Percentiles rank a stretch among this genome's conserved stretches.
phyloP scores from a whole-genome alignment of 2,329 filamentous ascomycete species.

The Cadophora luteo-olivacea region DNA sequence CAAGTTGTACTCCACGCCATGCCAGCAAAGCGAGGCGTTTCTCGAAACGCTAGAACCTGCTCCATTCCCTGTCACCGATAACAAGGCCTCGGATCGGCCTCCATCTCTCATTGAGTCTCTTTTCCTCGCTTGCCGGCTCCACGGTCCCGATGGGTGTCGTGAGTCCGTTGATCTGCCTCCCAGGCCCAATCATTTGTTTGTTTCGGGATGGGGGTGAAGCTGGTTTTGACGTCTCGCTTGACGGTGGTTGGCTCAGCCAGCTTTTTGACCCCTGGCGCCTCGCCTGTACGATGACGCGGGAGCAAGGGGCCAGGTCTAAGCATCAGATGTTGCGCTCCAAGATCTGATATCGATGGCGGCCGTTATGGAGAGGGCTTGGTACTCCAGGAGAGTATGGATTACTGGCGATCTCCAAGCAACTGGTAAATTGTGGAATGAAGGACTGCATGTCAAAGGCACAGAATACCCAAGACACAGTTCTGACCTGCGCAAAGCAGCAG shows the following conservation, averaged over 20 bases:
- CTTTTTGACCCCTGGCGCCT: constrained; percentile 25
- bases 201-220: constrained; percentile 19
- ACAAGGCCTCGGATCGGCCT: neutral
- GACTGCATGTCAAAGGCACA: neutral
- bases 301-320: constrained; percentile 1
- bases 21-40: constrained; percentile 15
- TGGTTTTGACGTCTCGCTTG: constrained; percentile 10
- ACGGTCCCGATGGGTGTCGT: constrained; percentile 5
- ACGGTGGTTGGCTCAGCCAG: constrained; percentile 21
- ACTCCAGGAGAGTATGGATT: neutral
- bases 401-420: neutral
- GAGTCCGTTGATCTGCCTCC: constrained; percentile 7
- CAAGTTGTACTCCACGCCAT: neutral
- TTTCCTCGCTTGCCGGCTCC: neutral
- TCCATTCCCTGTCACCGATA: neutral
- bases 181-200: constrained; percentile 11
- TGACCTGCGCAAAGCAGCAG: neutral
- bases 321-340: constrained; percentile 12
- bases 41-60: constrained; percentile 8
- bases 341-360: constrained; percentile 12
- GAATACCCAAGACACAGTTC: neutral
- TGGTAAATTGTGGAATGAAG: neutral
- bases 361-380: neutral
- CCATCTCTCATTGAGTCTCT: constrained; percentile 2
- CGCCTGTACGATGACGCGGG: constrained; percentile 25